Conservation (phyloP, 495 filamentous ascomycete genomes). For the Penicillium nucicola region DNA sequence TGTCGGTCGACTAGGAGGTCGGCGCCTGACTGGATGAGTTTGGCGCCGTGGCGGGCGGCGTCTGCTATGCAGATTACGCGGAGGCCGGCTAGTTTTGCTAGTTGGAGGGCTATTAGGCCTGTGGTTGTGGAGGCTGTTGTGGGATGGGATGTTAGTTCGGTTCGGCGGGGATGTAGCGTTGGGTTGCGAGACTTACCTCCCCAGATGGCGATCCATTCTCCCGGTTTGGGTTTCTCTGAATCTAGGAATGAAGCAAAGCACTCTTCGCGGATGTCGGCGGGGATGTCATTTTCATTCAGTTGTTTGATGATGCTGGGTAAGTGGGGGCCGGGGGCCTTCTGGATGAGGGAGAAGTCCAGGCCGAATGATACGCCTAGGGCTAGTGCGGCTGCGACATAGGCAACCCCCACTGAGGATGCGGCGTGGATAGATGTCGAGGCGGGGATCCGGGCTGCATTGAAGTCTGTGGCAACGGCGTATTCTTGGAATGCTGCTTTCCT, state of each 20-base stretch:
- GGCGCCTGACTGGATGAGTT: conserved; percentile 48
- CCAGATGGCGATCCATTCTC: conserved; percentile 69
- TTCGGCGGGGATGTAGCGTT: too few species aligned
- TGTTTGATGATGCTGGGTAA: conserved; percentile 41
- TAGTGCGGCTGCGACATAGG: conserved; percentile 58
- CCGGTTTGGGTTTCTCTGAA: conserved; percentile 42
- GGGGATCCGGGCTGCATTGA: conserved; percentile 60
- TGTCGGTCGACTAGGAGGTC: conserved; percentile 63
- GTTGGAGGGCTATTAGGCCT: conserved; percentile 55
- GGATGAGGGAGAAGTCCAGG: conserved; percentile 48
- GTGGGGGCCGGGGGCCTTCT: conserved; percentile 47
- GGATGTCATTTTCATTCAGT: conserved; percentile 35
- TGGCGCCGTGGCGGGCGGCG: conserved; percentile 56
- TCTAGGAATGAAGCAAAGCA: conserved; percentile 43
- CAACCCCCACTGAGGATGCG: conserved; percentile 61
- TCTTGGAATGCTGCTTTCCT: conserved; percentile 68
- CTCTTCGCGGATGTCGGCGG: conserved; percentile 52
- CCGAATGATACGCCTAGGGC: conserved; percentile 61
- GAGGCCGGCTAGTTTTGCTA: conserved; percentile 58
- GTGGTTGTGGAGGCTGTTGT: conserved; percentile 57
- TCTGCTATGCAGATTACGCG: conserved; percentile 58
- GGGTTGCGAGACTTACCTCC: conserved; percentile 46
- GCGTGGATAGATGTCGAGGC: conserved; percentile 41
- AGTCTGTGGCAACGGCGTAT: conserved; percentile 60
- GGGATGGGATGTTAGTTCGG: too few species aligned